These are phyloP conservation scores for Cytospora mali DNA, from an alignment of 2,329 filamentous ascomycete genomes.

Conservation along the genomic window DNA sequence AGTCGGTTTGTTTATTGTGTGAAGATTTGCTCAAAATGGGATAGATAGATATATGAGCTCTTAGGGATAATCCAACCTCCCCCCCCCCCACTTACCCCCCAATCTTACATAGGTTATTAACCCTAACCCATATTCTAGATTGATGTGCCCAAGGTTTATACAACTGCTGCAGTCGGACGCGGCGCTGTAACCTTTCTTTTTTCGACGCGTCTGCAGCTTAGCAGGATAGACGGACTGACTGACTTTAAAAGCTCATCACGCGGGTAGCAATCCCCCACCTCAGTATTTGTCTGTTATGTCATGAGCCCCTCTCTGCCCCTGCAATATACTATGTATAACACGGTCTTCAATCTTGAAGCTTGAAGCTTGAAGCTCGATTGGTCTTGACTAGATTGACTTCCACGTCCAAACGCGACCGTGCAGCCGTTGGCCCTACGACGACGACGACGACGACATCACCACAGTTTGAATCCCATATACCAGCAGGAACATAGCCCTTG, in stretches of 20 bases:
- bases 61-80: no score
- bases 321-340: background rate
- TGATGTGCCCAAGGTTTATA: background rate
- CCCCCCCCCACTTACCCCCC: no score
- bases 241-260: background rate
- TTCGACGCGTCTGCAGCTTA: background rate
- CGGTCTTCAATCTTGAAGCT: no score
- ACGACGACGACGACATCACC: background rate
- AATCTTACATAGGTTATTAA: background rate
- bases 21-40: no score
- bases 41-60: no score
- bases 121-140: background rate
- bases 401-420: background rate
- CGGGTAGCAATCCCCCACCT: background rate
- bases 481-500: background rate
- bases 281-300: background rate
- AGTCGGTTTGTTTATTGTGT: no score
- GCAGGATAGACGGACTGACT: background rate
- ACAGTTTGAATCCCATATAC: background rate
- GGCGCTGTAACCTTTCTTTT: background rate
- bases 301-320: background rate
- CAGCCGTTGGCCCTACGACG: background rate
- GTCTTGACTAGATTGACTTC: background rate
- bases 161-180: background rate
- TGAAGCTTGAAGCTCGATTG: background rate